These are phyloP conservation scores for Diaporthe humulicola DNA, from an alignment of 2,329 filamentous ascomycete genomes.

Conservation along the genomic window DNA sequence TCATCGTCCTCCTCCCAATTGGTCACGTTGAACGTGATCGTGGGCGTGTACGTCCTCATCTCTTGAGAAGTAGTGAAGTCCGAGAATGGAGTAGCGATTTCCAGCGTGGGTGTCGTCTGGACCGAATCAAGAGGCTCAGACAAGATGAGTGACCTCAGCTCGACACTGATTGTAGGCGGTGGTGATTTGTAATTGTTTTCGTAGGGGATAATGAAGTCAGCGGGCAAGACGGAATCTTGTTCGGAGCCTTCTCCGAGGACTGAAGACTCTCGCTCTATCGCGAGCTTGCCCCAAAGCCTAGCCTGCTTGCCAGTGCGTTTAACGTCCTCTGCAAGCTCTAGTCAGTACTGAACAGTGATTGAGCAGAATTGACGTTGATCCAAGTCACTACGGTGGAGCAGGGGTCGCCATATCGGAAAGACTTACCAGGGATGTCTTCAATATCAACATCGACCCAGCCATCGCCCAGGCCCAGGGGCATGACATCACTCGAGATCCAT, in stretches of 20 bases:
- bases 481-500: constrained; percentile 74
- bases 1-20: constrained; percentile 56
- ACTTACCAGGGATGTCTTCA: constrained; percentile 65
- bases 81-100: constrained; percentile 52
- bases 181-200: constrained; percentile 66
- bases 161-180: constrained; percentile 62
- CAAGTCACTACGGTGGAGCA: background rate
- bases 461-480: constrained; percentile 63
- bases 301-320: constrained; percentile 66
- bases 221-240: constrained; percentile 66
- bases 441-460: constrained; percentile 73
- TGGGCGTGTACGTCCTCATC: constrained; percentile 56
- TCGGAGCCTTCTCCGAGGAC: constrained; percentile 69
- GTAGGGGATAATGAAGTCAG: constrained; percentile 73
- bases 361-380: no score
- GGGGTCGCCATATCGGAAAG: background rate
- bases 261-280: constrained; percentile 71
- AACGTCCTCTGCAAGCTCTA: constrained; percentile 57
- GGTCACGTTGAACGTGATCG: constrained; percentile 56
- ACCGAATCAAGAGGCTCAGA: constrained; percentile 58
- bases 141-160: constrained; percentile 65
- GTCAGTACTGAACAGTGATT: background rate
- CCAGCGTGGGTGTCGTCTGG: constrained; percentile 59
- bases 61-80: constrained; percentile 49
- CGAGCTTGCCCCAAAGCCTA: constrained; percentile 71